These are phyloP conservation scores for Hygrophila difformis DNA, from an alignment of 257 asterid genomes.

Conservation along the genomic window DNA sequence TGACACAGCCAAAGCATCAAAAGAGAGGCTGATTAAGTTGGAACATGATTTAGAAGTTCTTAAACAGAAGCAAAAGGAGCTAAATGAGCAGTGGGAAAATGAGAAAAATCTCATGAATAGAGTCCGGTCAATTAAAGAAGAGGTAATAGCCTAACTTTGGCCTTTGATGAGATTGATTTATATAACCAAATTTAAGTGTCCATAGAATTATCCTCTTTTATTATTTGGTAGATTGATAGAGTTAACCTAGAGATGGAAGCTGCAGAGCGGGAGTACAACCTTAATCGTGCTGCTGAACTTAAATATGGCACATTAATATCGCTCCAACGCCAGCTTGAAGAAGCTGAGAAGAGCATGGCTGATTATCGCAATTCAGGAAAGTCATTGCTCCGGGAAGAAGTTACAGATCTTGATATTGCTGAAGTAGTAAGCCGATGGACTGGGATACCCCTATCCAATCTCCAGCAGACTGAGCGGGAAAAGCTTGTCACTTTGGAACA, in stretches of 20 bases:
- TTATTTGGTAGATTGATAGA: constrained; percentile 61
- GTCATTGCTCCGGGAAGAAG: too few species aligned
- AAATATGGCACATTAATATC: constrained; percentile 72
- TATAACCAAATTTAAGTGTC: not conserved
- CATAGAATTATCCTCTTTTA: constrained; percentile 4
- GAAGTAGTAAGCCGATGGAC: constrained; percentile 90
- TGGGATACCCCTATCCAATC: too few species aligned
- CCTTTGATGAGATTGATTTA: not conserved
- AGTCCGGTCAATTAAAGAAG: constrained; percentile 73
- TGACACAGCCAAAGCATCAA: constrained; percentile 77
- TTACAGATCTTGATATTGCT: constrained; percentile 74
- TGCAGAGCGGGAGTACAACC: constrained; percentile 91
- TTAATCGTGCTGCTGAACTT: constrained; percentile 91
- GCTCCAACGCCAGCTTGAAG: constrained; percentile 81
- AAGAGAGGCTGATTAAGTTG: constrained; percentile 66
- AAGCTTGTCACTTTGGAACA: constrained; percentile 64
- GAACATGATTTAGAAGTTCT: constrained; percentile 65
- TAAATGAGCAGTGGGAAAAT: constrained; percentile 75
- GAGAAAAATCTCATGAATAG: constrained; percentile 73
- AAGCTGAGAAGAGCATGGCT: constrained; percentile 64
- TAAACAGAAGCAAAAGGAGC: constrained; percentile 54
- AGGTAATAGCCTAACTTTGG: constrained; percentile 38
- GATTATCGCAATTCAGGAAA: too few species aligned
- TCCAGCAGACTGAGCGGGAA: too few species aligned
- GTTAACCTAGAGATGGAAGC: constrained; percentile 94